Percentiles rank a stretch among this genome's conserved stretches.
These are phyloP conservation scores for Heracleum sosnowskyi DNA, from an alignment of 129 eudicot species.

Conservation along the genomic window DNA sequence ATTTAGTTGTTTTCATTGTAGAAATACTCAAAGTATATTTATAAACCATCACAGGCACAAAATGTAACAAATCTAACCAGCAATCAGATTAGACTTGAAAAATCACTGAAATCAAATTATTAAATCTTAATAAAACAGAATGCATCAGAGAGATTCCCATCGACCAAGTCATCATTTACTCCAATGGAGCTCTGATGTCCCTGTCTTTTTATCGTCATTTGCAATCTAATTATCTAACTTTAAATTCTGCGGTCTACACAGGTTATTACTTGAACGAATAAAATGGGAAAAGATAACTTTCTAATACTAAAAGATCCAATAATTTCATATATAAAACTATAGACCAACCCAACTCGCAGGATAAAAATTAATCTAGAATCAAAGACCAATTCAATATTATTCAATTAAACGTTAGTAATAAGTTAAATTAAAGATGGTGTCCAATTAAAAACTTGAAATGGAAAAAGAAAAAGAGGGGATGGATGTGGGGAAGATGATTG, in stretches of 20 bases:
- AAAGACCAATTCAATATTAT: too few relatives aligned
- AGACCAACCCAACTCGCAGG: too few relatives aligned
- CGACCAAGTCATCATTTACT: conserved; percentile 19
- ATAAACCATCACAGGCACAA: conserved; percentile 61
- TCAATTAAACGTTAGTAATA: not conserved
- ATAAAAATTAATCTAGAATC: too few relatives aligned
- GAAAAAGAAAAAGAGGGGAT: not conserved
- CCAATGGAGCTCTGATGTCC: conserved; percentile 23
- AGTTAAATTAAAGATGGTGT: not conserved
- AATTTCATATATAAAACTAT: too few relatives aligned
- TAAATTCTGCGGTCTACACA: too few relatives aligned
- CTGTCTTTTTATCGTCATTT: conserved; percentile 28
- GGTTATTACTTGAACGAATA: too few relatives aligned
- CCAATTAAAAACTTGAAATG: not conserved
- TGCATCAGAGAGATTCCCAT: conserved; percentile 40
- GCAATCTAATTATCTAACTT: conserved; percentile 5
- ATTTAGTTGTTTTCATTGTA: conserved; percentile 32
- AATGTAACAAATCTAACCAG: not conserved
- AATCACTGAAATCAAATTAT: not conserved
- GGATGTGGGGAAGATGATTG: conserved; percentile 37
- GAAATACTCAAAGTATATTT: conserved; percentile 70
- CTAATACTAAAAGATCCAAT: too few relatives aligned
- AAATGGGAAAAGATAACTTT: too few relatives aligned
- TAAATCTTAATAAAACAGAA: not conserved
- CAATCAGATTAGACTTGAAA: not conserved